Percentiles rank a stretch among this genome's conserved stretches.
phyloP scores from a whole-genome alignment of 257 asterid species.

The Nyctanthes arbortristis region DNA sequence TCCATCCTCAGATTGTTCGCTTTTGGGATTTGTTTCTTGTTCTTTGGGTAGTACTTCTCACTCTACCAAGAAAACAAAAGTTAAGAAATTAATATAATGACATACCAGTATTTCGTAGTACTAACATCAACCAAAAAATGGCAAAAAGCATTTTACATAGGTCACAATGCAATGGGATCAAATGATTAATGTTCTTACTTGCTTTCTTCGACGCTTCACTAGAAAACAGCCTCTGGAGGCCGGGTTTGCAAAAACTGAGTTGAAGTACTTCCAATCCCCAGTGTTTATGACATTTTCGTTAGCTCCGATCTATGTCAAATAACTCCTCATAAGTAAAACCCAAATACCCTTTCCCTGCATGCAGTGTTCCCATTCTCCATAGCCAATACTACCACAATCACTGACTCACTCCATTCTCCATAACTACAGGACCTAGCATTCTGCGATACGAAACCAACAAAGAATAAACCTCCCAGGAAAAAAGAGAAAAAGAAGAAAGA shows the following conservation, averaged over 20 bases:
- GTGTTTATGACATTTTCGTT: constrained; percentile 34
- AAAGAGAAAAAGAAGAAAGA: too few relatives aligned
- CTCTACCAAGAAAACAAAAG: constrained; percentile 45
- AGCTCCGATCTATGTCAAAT: constrained; percentile 51
- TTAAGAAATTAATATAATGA: constrained; percentile 25
- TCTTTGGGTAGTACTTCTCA: constrained; percentile 63
- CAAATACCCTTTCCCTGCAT: constrained; percentile 38
- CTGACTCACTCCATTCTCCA: constrained; percentile 42
- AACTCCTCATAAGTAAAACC: constrained; percentile 48
- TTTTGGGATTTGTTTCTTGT: constrained; percentile 55
- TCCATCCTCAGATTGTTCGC: constrained; percentile 44
- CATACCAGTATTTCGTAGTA: background rate
- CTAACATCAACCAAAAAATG: background rate
- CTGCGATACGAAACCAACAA: constrained; percentile 28
- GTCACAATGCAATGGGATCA: constrained; percentile 5
- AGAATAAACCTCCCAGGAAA: background rate
- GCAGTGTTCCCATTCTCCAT: constrained; percentile 29
- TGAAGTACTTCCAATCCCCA: constrained; percentile 33
- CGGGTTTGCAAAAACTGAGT: constrained; percentile 33
- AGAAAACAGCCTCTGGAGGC: constrained; percentile 59
- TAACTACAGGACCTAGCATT: constrained; percentile 29
- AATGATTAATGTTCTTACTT: constrained; percentile 35
- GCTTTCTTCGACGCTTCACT: constrained; percentile 55
- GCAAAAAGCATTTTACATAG: constrained; percentile 2
- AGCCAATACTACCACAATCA: constrained; percentile 25